Conservation (phyloP, 1,139 yeast genomes). For the Taphrina communis region DNA sequence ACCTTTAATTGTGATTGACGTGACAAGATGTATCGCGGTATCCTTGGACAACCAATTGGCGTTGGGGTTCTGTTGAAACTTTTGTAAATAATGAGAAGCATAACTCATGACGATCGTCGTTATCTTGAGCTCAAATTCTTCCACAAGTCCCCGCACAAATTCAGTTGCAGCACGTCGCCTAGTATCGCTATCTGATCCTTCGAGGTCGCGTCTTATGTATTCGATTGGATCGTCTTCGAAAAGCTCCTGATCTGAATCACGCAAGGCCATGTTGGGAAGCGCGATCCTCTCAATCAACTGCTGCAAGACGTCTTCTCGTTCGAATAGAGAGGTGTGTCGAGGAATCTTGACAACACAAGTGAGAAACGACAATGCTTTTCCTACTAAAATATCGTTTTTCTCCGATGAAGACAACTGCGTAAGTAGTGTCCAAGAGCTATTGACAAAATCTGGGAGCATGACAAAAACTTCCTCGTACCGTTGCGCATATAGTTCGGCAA, state of each 20-base stretch:
- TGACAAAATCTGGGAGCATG: conserved; percentile 76
- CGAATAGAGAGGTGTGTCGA: conserved; percentile 66
- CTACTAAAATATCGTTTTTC: conserved; percentile 83
- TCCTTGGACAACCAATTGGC: conserved; percentile 83
- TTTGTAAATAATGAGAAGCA: conserved; percentile 67
- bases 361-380: conserved; percentile 78
- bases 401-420: conserved; percentile 70
- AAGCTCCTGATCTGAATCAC: conserved; percentile 83
- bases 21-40: conserved; percentile 81
- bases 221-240: conserved; percentile 98
- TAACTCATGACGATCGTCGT: conserved; percentile 80
- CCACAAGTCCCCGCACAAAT: conserved; percentile 83
- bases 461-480: conserved; percentile 91
- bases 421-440: conserved; percentile 79
- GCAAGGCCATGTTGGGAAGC: conserved; percentile 80
- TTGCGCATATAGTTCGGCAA: conserved; percentile 82
- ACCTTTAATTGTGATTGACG: conserved; percentile 91
- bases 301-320: conserved; percentile 69
- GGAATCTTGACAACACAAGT: conserved; percentile 80
- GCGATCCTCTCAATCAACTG: conserved; percentile 83
- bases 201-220: conserved; percentile 87
- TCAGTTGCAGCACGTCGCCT: conserved; percentile 91
- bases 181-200: conserved; percentile 92
- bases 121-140: conserved; percentile 72
- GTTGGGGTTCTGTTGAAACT: conserved; percentile 55